These are phyloP conservation scores for Euphorbia schlechtendalii DNA, from an alignment of 441 rosid genomes.

Conservation along the genomic window DNA sequence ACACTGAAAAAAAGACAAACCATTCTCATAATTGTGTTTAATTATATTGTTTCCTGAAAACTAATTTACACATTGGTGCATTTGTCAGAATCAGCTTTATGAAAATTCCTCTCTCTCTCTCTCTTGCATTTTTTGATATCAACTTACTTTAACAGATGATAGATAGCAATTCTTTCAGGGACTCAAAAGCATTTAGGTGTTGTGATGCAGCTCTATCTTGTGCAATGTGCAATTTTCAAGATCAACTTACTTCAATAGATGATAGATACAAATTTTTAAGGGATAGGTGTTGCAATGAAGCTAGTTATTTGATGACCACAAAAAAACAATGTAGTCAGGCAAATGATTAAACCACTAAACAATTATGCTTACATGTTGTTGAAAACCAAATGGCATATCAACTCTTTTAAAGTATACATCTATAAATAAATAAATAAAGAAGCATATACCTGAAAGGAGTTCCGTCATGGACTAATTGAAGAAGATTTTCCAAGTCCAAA, in stretches of 20 bases:
- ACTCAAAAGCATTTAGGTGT: not conserved
- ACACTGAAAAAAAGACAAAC: not conserved
- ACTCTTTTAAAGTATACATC: slow-evolving; percentile 1
- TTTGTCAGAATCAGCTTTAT: not conserved
- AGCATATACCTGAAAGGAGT: slow-evolving; percentile 68
- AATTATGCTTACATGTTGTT: not conserved
- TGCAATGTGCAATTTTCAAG: too few species aligned
- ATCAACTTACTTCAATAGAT: not conserved
- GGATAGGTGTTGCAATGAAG: not conserved
- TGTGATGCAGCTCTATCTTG: not conserved
- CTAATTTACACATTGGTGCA: not conserved
- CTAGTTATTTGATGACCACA: not conserved
- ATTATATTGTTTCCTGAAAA: not conserved
- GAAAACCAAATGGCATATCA: not conserved
- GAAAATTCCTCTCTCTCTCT: not conserved
- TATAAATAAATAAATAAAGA: slow-evolving; percentile 12
- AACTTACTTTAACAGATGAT: not conserved
- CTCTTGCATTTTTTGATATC: not conserved
- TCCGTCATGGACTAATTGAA: slow-evolving; percentile 83
- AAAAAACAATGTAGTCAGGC: not conserved
- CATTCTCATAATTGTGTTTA: not conserved
- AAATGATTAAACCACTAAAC: not conserved
- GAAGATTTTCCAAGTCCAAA: slow-evolving; percentile 78
- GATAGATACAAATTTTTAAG: not conserved
- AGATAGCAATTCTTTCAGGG: not conserved